Evolutionary conservation across 1,284 basidiomycete species (phyloP).

Genomic region (Anthracocystis setariae): DNA sequence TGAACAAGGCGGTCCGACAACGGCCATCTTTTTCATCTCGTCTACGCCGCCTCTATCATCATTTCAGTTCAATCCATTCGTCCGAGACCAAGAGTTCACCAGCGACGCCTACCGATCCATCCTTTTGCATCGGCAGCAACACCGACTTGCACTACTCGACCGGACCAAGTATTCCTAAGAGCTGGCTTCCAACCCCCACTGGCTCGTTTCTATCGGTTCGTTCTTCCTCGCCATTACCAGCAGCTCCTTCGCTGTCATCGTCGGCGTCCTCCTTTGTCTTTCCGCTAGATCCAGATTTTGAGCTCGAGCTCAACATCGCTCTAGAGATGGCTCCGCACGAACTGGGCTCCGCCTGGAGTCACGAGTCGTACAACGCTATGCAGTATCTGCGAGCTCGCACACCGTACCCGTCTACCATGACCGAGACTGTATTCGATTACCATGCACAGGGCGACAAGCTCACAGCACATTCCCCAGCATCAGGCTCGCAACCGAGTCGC

Average conservation of each 20-base stretch:
- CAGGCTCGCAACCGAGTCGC: constrained; percentile 1
- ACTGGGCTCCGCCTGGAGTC: constrained; percentile 41
- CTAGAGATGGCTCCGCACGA: constrained; percentile 40
- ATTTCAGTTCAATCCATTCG: neutral
- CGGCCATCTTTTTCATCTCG: constrained; percentile 16
- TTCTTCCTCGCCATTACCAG: neutral
- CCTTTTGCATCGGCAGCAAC: neutral
- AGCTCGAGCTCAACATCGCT: constrained; percentile 44
- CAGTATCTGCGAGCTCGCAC: constrained; percentile 44
- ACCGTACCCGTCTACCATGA: constrained; percentile 44
- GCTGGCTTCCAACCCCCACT: constrained; percentile 15
- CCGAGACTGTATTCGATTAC: constrained; percentile 35
- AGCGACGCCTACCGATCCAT: neutral
- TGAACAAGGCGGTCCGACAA: neutral
- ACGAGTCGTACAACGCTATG: constrained; percentile 40
- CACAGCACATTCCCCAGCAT: neutral
- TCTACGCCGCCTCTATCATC: constrained; percentile 18
- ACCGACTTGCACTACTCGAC: neutral
- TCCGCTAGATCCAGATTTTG: constrained; percentile 30
- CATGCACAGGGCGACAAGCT: constrained; percentile 20
- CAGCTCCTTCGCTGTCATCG: constrained; percentile 12
- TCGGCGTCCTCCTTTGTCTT: constrained; percentile 27
- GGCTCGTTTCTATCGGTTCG: constrained; percentile 11
- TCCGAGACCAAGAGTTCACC: constrained; percentile 1
- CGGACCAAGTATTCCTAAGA: constrained; percentile 3